These are phyloP conservation scores for Colletotrichum sp. DNA, from an alignment of 2,329 filamentous ascomycete genomes.

Conservation along the genomic window DNA sequence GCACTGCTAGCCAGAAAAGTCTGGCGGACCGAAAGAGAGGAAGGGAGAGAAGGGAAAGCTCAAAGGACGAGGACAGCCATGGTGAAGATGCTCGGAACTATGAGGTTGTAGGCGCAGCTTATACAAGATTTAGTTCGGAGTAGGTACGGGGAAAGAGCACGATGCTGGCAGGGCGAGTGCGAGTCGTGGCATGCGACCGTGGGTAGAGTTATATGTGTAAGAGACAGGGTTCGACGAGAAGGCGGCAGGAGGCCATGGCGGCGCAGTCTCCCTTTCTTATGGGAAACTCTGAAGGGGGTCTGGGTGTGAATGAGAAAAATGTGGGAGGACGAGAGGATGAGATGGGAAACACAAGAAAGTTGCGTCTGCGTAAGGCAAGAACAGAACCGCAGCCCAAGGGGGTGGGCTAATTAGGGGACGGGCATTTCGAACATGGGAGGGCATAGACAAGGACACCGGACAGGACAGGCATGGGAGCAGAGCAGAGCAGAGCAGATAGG, in stretches of 20 bases:
- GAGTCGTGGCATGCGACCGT: constrained; percentile 12
- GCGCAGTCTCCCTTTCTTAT: constrained; percentile 13
- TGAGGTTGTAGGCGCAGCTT: not conserved
- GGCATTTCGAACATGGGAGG: not conserved
- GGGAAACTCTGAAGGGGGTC: constrained; percentile 7
- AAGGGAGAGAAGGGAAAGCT: not conserved
- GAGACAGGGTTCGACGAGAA: not conserved
- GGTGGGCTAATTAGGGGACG: constrained; percentile 13
- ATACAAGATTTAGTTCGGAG: not conserved
- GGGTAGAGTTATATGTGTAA: constrained; percentile 8
- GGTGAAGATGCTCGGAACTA: not conserved
- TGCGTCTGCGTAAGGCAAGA: not conserved
- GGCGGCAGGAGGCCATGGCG: constrained; percentile 14
- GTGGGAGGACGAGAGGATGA: not conserved
- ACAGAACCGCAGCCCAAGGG: not conserved
- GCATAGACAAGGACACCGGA: not conserved
- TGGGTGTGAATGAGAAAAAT: not conserved
- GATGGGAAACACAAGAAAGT: not conserved
- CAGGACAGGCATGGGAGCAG: not conserved
- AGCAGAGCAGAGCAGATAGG: not conserved
- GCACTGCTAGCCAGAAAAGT: not conserved
- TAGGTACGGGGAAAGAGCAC: not conserved
- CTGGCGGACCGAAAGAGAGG: not conserved
- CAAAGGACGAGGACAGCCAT: not conserved
- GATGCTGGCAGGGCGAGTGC: not conserved